phyloP scores from a whole-genome alignment of 129 eudicot genomes.

The Tagetes patula region DNA sequence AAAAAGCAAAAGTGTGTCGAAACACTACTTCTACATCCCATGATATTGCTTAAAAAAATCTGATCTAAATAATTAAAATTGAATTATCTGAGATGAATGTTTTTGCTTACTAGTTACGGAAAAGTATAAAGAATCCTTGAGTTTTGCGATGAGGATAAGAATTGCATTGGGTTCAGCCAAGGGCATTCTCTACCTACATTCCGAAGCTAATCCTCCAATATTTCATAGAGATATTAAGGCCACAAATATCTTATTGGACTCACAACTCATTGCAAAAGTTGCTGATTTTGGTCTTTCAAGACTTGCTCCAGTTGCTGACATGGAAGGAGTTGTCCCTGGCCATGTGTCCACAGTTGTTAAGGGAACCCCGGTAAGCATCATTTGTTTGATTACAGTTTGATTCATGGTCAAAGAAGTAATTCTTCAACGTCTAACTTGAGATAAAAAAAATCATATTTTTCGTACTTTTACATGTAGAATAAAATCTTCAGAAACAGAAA shows the following conservation, averaged over 20 bases:
- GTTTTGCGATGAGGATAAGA: constrained; percentile 58
- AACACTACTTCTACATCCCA: background rate
- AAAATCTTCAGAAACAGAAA: background rate
- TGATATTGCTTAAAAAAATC: background rate
- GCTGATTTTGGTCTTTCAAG: constrained; percentile 91
- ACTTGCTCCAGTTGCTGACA: constrained; percentile 79
- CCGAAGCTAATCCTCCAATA: constrained; percentile 95
- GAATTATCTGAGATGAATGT: constrained; percentile 1
- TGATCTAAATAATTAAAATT: background rate
- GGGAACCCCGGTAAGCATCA: constrained; percentile 77
- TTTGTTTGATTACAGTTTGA: background rate
- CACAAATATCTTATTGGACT: constrained; percentile 73
- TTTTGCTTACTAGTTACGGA: constrained; percentile 39
- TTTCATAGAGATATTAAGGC: constrained; percentile 91
- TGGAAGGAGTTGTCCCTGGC: constrained; percentile 65
- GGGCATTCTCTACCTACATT: constrained; percentile 83
- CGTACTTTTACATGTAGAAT: background rate
- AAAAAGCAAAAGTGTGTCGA: background rate
- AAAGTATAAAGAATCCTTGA: constrained; percentile 53
- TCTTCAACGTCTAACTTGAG: constrained; percentile 14
- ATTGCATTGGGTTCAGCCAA: constrained; percentile 77
- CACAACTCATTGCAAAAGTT: constrained; percentile 65
- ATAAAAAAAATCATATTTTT: background rate
- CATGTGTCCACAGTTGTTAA: constrained; percentile 89
- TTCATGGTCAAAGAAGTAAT: constrained; percentile 20